Percentiles rank a stretch among this genome's conserved stretches.
Evolutionary conservation across 192 early-diverging fungal species (phyloP).

Genomic region (Coemansia sp.): DNA sequence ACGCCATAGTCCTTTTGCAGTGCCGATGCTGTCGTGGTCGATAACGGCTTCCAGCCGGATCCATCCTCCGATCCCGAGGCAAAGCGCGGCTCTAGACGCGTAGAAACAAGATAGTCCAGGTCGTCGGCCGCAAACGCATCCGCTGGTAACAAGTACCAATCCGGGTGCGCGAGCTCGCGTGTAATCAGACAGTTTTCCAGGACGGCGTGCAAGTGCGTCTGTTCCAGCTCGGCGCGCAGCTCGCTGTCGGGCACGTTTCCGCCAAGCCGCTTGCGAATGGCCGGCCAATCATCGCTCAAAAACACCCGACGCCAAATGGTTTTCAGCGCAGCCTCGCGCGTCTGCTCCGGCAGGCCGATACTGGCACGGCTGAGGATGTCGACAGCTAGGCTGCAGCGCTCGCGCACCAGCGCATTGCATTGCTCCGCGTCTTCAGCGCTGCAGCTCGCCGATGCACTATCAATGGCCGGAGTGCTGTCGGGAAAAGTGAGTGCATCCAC

Average conservation of each 20-base stretch:
- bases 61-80: not conserved
- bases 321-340: slow-evolving; percentile 17
- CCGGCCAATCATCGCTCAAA: slow-evolving; percentile 32
- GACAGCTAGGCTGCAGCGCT: slow-evolving; percentile 28
- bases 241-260: slow-evolving; percentile 21
- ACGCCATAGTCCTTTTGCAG: slow-evolving; percentile 17
- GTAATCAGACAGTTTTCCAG: slow-evolving; percentile 20
- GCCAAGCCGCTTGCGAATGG: slow-evolving; percentile 4
- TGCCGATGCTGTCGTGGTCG: slow-evolving; percentile 14
- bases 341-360: slow-evolving; percentile 17
- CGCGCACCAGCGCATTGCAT: slow-evolving; percentile 7
- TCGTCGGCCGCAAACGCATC: slow-evolving; percentile 8
- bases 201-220: slow-evolving; percentile 22
- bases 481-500: slow-evolving; percentile 36
- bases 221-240: slow-evolving; percentile 19
- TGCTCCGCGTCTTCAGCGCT: not conserved
- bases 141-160: slow-evolving; percentile 25
- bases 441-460: not conserved
- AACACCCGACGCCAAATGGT: slow-evolving; percentile 48
- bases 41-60: slow-evolving; percentile 4
- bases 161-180: slow-evolving; percentile 30
- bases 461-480: slow-evolving; percentile 5
- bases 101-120: slow-evolving; percentile 15
- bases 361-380: slow-evolving; percentile 39
- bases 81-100: slow-evolving; percentile 25